Conservation (phyloP, 2,329 filamentous ascomycete genomes). For the Nigrospora sphaerica region DNA sequence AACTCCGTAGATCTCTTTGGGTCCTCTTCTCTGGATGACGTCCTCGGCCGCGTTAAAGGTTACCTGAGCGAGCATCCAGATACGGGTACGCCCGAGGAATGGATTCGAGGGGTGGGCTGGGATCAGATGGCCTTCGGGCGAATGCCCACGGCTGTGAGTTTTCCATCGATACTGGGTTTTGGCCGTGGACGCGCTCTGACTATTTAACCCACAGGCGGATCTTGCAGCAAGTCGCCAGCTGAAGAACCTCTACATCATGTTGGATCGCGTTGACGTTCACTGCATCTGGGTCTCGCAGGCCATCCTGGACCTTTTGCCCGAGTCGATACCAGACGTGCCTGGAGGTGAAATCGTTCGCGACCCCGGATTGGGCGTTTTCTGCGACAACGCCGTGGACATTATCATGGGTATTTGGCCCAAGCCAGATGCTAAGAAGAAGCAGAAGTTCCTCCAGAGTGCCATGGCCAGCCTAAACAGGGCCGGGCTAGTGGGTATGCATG, state of each 20-base stretch:
- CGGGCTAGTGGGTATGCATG: slow-evolving; percentile 62
- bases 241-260: slow-evolving; percentile 55
- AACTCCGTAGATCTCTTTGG: slow-evolving; percentile 60
- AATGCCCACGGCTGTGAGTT: slow-evolving; percentile 57
- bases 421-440: slow-evolving; percentile 44
- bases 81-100: slow-evolving; percentile 46
- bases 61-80: slow-evolving; percentile 44
- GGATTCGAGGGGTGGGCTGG: slow-evolving; percentile 64
- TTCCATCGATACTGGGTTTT: neutral
- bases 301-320: slow-evolving; percentile 53
- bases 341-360: slow-evolving; percentile 57
- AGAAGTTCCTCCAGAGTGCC: slow-evolving; percentile 48
- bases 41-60: slow-evolving; percentile 39
- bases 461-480: slow-evolving; percentile 56
- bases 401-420: slow-evolving; percentile 50
- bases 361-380: slow-evolving; percentile 62
- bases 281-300: slow-evolving; percentile 63
- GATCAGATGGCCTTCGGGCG: slow-evolving; percentile 58
- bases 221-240: slow-evolving; percentile 46
- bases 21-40: slow-evolving; percentile 44
- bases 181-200: neutral
- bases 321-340: slow-evolving; percentile 43
- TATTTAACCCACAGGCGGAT: slow-evolving; percentile 32
- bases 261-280: slow-evolving; percentile 64
- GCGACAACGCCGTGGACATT: slow-evolving; percentile 65